A percentile compares a stretch with the other conserved stretches of the same genome.
These are phyloP conservation scores for Notholithocarpus densiflorus DNA, from an alignment of 306 rosid species.

Conservation along the genomic window DNA sequence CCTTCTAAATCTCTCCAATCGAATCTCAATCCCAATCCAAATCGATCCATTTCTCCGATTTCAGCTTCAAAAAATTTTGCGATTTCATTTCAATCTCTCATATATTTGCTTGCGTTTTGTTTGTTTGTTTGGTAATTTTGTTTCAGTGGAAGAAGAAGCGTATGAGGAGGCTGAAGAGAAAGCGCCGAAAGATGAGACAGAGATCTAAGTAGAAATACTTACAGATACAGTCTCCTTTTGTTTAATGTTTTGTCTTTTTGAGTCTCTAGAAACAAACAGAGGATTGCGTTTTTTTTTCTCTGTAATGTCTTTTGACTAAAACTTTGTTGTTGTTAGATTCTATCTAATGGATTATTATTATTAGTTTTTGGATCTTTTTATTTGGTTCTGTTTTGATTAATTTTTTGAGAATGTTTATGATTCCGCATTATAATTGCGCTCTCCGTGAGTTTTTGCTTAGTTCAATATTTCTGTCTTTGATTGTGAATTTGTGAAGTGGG, in stretches of 20 bases:
- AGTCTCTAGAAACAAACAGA: background rate
- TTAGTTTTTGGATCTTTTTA: too few species aligned
- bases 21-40: background rate
- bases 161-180: background rate
- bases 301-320: background rate
- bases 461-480: too few species aligned
- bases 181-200: slow-evolving; percentile 3
- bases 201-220: background rate
- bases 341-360: too few species aligned
- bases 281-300: background rate
- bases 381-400: too few species aligned
- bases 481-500: too few species aligned
- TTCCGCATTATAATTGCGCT: too few species aligned
- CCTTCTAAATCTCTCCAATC: background rate
- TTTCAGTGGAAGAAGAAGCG: background rate
- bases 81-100: background rate
- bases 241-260: background rate
- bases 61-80: background rate
- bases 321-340: too few species aligned
- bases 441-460: too few species aligned
- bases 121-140: background rate
- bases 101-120: background rate
- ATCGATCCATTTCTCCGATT: background rate
- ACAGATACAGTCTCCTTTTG: background rate
- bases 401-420: too few species aligned